A percentile compares a stretch with the other conserved stretches of the same genome.
Evolutionary conservation across 495 filamentous ascomycete species (phyloP).

Genomic region (Talaromyces ruber): DNA sequence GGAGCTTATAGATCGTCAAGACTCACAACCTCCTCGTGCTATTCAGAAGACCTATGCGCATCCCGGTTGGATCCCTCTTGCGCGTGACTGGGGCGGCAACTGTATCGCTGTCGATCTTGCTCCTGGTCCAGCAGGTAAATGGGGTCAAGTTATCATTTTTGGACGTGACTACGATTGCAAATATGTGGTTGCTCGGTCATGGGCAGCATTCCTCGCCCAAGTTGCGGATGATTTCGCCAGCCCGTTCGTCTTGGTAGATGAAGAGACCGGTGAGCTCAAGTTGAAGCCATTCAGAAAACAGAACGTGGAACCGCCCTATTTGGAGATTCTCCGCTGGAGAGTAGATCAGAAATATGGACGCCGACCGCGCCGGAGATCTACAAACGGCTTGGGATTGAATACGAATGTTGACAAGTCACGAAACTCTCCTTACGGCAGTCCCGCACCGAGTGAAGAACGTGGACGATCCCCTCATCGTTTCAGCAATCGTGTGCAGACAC

Average conservation of each 20-base stretch:
- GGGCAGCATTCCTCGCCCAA: constrained; percentile 77
- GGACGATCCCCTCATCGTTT: constrained; percentile 48
- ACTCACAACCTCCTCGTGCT: constrained; percentile 75
- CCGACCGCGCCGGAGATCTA: constrained; percentile 36
- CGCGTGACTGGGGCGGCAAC: constrained; percentile 97
- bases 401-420: constrained; percentile 25
- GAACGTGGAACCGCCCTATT: constrained; percentile 85
- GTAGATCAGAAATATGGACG: constrained; percentile 91
- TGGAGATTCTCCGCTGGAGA: constrained; percentile 91
- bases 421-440: constrained; percentile 46
- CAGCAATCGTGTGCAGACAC: constrained; percentile 34
- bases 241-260: constrained; percentile 80
- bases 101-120: constrained; percentile 91
- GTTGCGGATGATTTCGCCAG: constrained; percentile 85
- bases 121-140: constrained; percentile 80
- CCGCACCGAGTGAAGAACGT: constrained; percentile 40
- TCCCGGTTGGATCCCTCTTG: constrained; percentile 91
- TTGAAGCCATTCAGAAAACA: constrained; percentile 81
- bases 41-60: constrained; percentile 93
- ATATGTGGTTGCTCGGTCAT: constrained; percentile 89
- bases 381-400: constrained; percentile 33
- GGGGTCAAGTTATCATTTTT: constrained; percentile 95
- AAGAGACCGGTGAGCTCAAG: constrained; percentile 86
- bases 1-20: constrained; percentile 76
- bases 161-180: constrained; percentile 98